Conservation (phyloP, 768 basidiomycete species). For the Russula emetica region DNA sequence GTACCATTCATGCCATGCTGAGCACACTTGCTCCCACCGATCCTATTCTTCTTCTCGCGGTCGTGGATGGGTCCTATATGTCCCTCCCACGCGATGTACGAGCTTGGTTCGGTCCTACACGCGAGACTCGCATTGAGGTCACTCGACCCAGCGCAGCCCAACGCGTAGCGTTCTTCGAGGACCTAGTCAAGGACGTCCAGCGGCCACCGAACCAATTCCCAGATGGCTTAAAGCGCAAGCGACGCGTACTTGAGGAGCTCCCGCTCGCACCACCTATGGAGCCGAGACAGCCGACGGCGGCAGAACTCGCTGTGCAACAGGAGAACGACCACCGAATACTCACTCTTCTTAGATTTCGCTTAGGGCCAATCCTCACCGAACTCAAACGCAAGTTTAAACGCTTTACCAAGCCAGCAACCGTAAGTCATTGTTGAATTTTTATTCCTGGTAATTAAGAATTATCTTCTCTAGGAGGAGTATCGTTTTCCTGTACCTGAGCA, state of each 20-base stretch:
- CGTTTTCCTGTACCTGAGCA: constrained; percentile 44
- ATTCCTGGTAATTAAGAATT: background rate
- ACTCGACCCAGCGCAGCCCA: constrained; percentile 48
- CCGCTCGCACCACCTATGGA: constrained; percentile 88
- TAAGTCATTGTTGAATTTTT: constrained; percentile 38
- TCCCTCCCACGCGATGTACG: constrained; percentile 78
- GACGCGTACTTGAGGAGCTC: constrained; percentile 78
- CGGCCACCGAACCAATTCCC: constrained; percentile 84
- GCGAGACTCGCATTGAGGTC: constrained; percentile 71
- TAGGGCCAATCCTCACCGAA: constrained; percentile 85
- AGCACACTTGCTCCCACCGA: constrained; percentile 89
- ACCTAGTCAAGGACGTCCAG: constrained; percentile 62
- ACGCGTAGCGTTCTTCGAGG: constrained; percentile 70
- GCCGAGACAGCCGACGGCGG: constrained; percentile 73
- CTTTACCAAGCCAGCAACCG: constrained; percentile 76
- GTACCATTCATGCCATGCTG: constrained; percentile 85
- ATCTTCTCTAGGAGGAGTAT: constrained; percentile 63
- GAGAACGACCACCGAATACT: constrained; percentile 76
- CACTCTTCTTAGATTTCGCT: constrained; percentile 80
- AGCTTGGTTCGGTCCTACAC: constrained; percentile 82
- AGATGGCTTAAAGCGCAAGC: constrained; percentile 79
- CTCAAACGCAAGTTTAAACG: constrained; percentile 90
- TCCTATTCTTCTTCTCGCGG: constrained; percentile 86
- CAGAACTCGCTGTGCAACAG: constrained; percentile 76
- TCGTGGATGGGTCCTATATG: constrained; percentile 73